These are phyloP conservation scores for Tephrocybe sp. DNA, from an alignment of 768 basidiomycete genomes.

Conservation along the genomic window DNA sequence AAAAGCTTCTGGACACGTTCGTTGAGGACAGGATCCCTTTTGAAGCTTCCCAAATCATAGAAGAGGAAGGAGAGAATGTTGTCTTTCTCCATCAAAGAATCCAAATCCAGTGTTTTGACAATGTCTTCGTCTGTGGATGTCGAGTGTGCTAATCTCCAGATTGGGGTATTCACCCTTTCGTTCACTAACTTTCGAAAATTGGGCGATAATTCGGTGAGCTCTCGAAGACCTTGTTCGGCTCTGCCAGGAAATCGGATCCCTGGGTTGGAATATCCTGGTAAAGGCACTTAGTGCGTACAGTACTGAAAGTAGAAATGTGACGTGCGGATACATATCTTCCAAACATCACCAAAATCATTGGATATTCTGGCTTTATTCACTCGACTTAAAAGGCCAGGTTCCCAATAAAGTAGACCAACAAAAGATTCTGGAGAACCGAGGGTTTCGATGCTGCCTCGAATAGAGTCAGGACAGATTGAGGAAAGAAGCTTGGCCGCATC, in stretches of 20 bases:
- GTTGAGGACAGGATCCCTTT: not conserved
- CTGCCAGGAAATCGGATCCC: not conserved
- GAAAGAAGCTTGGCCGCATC: not conserved
- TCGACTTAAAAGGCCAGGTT: not conserved
- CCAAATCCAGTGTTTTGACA: not conserved
- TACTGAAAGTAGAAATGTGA: not conserved
- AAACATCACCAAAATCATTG: not conserved
- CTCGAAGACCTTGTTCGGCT: not conserved
- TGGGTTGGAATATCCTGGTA: not conserved
- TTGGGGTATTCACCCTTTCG: not conserved
- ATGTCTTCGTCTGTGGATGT: not conserved
- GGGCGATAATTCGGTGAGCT: not conserved
- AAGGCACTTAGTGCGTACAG: not conserved
- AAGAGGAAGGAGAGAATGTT: not conserved
- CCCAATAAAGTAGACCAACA: not conserved
- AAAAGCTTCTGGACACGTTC: not conserved
- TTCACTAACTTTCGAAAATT: not conserved
- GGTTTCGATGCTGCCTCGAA: not conserved
- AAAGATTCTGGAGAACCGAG: slow-evolving; percentile 1
- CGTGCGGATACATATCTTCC: not conserved
- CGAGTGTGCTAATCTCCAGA: not conserved
- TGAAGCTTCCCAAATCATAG: not conserved
- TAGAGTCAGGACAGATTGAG: not conserved
- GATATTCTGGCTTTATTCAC: not conserved
- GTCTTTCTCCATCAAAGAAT: not conserved